phyloP scores from a whole-genome alignment of 306 rosid genomes.

The Gastrolobium villosum region DNA sequence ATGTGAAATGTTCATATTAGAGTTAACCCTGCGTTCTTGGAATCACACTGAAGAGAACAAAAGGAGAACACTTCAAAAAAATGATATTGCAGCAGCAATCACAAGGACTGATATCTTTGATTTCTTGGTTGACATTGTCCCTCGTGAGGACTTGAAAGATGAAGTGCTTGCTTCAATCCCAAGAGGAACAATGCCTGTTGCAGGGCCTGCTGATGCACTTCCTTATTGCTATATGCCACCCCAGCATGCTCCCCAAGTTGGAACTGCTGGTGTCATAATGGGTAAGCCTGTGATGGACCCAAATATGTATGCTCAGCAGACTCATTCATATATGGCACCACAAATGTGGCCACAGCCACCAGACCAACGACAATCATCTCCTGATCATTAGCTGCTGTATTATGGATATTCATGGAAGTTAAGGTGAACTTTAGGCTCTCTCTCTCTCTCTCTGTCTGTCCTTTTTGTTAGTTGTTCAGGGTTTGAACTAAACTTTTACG shows the following conservation, averaged over 20 bases:
- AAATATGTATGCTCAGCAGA: constrained; percentile 61
- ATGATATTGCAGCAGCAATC: constrained; percentile 66
- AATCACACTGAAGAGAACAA: constrained; percentile 71
- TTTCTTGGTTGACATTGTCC: constrained; percentile 66
- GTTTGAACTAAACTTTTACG: constrained; percentile 14
- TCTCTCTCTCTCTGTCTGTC: not conserved
- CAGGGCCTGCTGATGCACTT: constrained; percentile 63
- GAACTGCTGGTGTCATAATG: constrained; percentile 62
- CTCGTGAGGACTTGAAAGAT: constrained; percentile 68
- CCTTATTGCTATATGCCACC: constrained; percentile 63
- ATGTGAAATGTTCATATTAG: constrained; percentile 65
- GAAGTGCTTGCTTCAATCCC: constrained; percentile 69
- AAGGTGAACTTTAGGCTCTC: constrained; percentile 46
- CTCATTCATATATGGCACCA: constrained; percentile 63
- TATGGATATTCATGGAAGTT: not conserved
- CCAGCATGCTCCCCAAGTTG: constrained; percentile 62
- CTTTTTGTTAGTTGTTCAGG: not conserved
- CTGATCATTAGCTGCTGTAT: constrained; percentile 53
- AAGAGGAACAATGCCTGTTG: constrained; percentile 65
- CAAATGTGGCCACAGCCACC: constrained; percentile 68
- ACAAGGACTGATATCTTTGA: constrained; percentile 65
- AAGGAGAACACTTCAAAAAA: constrained; percentile 66
- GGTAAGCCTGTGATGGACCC: constrained; percentile 72
- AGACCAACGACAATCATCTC: constrained; percentile 57
- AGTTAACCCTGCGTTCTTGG: constrained; percentile 69